Evolutionary conservation across 2,329 filamentous ascomycete species (phyloP), one percentile per base, ranked within the genome.

Genomic region (Tolypocladium cylindrosporum): DNA sequence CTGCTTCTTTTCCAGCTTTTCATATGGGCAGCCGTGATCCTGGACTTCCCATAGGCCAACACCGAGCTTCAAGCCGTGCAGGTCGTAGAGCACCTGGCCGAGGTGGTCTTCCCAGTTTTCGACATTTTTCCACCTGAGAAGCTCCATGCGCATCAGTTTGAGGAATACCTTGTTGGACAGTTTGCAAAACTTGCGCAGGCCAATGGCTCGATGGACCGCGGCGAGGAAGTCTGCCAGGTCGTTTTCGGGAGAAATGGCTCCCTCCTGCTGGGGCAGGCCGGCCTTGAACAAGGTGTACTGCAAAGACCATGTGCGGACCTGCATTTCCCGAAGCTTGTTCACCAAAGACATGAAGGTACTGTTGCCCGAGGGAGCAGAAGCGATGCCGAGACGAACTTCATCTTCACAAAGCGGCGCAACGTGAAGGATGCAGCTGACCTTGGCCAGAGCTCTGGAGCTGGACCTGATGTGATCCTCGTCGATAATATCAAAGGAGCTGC

Each of bases 21-120:
- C 89, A 0, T 83, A 73, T 0, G 85, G 82, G 65, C 92, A 96
- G 27, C 85, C 86, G 69, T 97, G 94, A 59, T 97, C 91, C 60
- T 85, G 78, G 3, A 89, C 78, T 52, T 87, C 83, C 71, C 82
- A 85, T 6, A 82, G 75, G 19, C 85, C 83, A 24, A 86, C 81
- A 0, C 87, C 86, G 21, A 92, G 87, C 67, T 88, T 94, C 60
- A 92, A 78, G 19, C 89, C 90, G 68, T 95, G 88, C 14, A 96
- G 77, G 67, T 96, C 91, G 67, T 87, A 91, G 2, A 95, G 78
- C 1, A 95, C 86, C 68, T 96, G 91, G 9, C 88, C 88, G 19
- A 97, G 81, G 67, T 97, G 92, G 63, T 87, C 85, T 66, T 96
- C 91, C 77, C 89, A 91, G 63, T 90, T 90, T 58, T 92, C 86